Evolutionary conservation across 139 green algal genomes (phyloP).

Genomic region (Volvox africanus): DNA sequence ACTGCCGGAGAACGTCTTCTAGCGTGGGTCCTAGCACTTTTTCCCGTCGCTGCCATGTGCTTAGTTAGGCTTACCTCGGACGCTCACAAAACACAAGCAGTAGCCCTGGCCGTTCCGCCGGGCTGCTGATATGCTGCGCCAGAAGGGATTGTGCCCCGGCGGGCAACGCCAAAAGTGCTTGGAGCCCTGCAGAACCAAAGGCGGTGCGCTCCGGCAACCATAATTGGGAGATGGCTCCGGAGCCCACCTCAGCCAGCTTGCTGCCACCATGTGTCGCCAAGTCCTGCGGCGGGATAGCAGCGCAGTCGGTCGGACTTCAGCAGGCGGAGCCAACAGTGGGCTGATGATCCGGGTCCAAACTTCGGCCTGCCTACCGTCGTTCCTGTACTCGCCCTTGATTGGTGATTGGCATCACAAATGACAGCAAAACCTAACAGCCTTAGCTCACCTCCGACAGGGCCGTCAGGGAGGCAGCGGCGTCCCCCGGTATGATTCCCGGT

Average conservation of each 20-base stretch:
- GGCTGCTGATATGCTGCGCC: slow-evolving; percentile 39
- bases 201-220: slow-evolving; percentile 59
- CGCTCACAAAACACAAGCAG: slow-evolving; percentile 75
- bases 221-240: not conserved
- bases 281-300: not conserved
- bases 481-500: slow-evolving; percentile 19
- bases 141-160: slow-evolving; percentile 53
- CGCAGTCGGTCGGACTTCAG: too few species aligned
- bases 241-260: not conserved
- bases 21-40: too few species aligned
- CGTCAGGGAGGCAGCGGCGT: slow-evolving; percentile 1
- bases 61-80: slow-evolving; percentile 51
- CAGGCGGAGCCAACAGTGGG: too few species aligned
- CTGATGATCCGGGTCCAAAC: too few species aligned
- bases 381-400: too few species aligned
- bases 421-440: not conserved
- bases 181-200: slow-evolving; percentile 41
- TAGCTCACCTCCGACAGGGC: slow-evolving; percentile 46
- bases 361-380: too few species aligned
- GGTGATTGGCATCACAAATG: too few species aligned
- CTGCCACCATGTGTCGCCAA: not conserved
- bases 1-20: too few species aligned
- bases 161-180: slow-evolving; percentile 42
- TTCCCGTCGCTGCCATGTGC: too few species aligned
- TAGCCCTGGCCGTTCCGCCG: slow-evolving; percentile 29